These are phyloP conservation scores for Paramecium primaurelia DNA, from an alignment of 73 alveolate species.

Conservation along the genomic window DNA sequence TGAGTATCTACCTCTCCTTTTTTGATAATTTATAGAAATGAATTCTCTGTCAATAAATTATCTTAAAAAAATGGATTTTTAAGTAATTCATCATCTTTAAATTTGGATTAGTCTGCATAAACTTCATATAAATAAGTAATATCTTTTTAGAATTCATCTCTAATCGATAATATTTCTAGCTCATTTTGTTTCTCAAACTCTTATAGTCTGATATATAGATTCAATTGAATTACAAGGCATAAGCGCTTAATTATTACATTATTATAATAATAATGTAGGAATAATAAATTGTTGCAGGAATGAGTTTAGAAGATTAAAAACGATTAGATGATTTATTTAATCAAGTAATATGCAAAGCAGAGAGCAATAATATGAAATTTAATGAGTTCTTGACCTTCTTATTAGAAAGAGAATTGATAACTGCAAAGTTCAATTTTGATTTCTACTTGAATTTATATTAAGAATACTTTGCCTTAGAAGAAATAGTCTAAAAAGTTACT, in stretches of 20 bases:
- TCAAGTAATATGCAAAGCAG: not conserved
- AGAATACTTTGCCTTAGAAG: not conserved
- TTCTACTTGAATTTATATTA: not conserved
- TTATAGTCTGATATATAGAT: not conserved
- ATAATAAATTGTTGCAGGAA: not conserved
- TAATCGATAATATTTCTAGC: not conserved
- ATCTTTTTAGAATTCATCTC: not conserved
- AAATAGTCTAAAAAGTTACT: not conserved
- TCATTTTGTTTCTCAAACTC: not conserved
- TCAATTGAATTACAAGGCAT: not conserved
- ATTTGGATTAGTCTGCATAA: not conserved
- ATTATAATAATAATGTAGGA: not conserved
- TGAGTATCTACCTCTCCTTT: not conserved
- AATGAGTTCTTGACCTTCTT: not conserved
- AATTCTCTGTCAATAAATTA: not conserved
- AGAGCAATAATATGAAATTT: constrained; percentile 30
- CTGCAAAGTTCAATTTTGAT: constrained; percentile 3
- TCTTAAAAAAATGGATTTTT: not conserved
- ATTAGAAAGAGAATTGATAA: constrained; percentile 10
- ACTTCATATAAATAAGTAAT: not conserved
- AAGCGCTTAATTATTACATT: not conserved
- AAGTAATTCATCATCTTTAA: not conserved
- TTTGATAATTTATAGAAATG: not conserved
- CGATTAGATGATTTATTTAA: not conserved
- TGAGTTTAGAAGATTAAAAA: constrained; percentile 1